phyloP scores from a whole-genome alignment of 2,329 filamentous ascomycete species.

The Magnaporthiopsis rhizophila region DNA sequence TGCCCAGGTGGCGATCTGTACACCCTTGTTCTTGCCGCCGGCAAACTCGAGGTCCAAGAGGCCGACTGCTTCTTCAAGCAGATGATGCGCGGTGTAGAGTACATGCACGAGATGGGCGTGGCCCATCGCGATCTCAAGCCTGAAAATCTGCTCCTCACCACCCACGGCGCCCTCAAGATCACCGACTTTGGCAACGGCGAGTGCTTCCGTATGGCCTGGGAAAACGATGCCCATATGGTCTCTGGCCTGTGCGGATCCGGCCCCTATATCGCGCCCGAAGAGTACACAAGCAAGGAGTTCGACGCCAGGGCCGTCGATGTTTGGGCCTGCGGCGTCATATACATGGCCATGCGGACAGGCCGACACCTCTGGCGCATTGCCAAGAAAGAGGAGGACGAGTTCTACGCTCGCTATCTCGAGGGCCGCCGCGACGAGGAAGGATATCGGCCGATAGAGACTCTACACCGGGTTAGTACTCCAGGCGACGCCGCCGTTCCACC shows the following conservation, averaged over 20 bases:
- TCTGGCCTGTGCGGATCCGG: conserved; percentile 93
- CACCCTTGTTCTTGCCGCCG: conserved; percentile 81
- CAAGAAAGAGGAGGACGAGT: conserved; percentile 94
- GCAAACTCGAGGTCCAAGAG: conserved; percentile 84
- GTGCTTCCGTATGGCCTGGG: conserved; percentile 99
- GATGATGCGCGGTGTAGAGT: conserved; percentile 97
- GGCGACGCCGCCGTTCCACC: no score
- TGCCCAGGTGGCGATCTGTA: conserved; percentile 95
- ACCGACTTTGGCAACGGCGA: conserved; percentile 98
- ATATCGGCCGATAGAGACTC: conserved; percentile 90
- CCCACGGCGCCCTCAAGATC: conserved; percentile 88
- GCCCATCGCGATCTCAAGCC: conserved; percentile 95
- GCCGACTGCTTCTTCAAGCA: conserved; percentile 99
- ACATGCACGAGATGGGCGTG: conserved; percentile 99
- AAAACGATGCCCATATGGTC: conserved; percentile 97
- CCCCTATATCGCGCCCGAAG: conserved; percentile 94
- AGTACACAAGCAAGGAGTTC: conserved; percentile 92
- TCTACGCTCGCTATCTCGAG: conserved; percentile 89
- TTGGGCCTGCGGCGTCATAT: conserved; percentile 97
- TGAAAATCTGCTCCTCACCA: conserved; percentile 90
- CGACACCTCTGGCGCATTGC: conserved; percentile 95
- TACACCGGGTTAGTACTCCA: conserved; percentile 69
- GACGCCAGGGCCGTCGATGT: conserved; percentile 96
- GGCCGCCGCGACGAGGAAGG: conserved; percentile 91
- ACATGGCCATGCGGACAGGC: conserved; percentile 98